Evolutionary conservation across 352 stramenopile genomes (phyloP), one percentile per base, ranked within the genome.

Genomic region (Phytophthora foliorum): DNA sequence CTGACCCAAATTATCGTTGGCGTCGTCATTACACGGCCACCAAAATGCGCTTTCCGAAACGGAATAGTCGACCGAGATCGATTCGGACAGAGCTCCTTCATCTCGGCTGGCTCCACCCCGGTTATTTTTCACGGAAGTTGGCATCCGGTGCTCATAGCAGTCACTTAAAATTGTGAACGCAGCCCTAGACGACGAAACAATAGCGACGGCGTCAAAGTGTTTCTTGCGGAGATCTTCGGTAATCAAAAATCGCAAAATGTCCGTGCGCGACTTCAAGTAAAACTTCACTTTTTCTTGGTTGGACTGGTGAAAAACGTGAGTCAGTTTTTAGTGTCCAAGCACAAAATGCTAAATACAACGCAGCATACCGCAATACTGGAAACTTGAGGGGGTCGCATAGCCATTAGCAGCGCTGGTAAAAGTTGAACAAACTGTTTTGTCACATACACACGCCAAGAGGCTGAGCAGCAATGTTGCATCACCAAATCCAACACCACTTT

Each of bases 341-440:
- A 41, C n/a, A 39, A 11, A 16, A n/a, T 22, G 22, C 48, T 29
- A 6, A 34, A 57, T 19, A 59, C 42, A 17, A 25, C 17, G 42
- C 14, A 53, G 52, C 74, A 41, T 72, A 75, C 71, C 49, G 36
- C n/a, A 64, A 83, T 72, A 34, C 45, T 78, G 4, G 80, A 84
- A 11, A 78, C 65, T 54, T 89, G 80, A 11, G 82, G 74, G 13
- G 89, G 89, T 25, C 89, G 80, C 65, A 94, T 91, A 1, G 89
- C 89, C 16, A 69, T 60, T 4, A 97, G 63, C 1, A 97, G 61
- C 14, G 81, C 72, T 36, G 88, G 81, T 6, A 95, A 62, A 6
- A 97, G 51, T 25, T 93, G 85, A 44, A 95, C 64, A 48, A 97
- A 83, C 48, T 93, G 85, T 50, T 95, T 97, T 1, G 77, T 90